These are phyloP conservation scores for Hysterangium stoloniferum DNA, from an alignment of 768 basidiomycete species.

Conservation along the genomic window DNA sequence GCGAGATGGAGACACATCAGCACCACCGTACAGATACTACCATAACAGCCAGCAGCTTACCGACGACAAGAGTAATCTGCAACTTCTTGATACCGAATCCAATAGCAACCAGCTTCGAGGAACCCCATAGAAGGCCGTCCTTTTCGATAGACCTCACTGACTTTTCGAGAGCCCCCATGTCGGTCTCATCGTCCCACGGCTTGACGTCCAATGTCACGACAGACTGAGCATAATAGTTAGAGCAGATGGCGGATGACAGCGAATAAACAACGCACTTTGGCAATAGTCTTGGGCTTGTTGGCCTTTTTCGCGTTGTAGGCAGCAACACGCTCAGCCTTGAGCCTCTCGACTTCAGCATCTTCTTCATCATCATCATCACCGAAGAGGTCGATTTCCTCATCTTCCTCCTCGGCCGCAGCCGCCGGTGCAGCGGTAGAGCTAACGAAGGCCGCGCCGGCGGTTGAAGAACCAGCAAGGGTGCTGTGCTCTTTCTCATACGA, in stretches of 20 bases:
- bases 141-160: slow-evolving; percentile 78
- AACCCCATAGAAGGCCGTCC: slow-evolving; percentile 95
- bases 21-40: background rate
- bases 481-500: slow-evolving; percentile 76
- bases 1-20: slow-evolving; percentile 7
- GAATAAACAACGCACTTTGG: slow-evolving; percentile 53
- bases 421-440: slow-evolving; percentile 40
- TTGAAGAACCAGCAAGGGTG: slow-evolving; percentile 79
- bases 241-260: slow-evolving; percentile 7
- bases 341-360: slow-evolving; percentile 74
- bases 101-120: slow-evolving; percentile 84
- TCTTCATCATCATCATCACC: slow-evolving; percentile 83
- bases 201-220: slow-evolving; percentile 98
- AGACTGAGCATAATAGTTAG: slow-evolving; percentile 48
- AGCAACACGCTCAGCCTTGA: slow-evolving; percentile 90
- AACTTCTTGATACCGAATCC: slow-evolving; percentile 95
- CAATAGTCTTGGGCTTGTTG: slow-evolving; percentile 75
- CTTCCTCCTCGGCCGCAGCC: slow-evolving; percentile 36
- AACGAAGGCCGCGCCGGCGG: slow-evolving; percentile 67
- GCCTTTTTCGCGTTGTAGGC: slow-evolving; percentile 94
- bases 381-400: slow-evolving; percentile 61
- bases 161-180: slow-evolving; percentile 82
- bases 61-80: slow-evolving; percentile 54
- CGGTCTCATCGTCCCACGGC: slow-evolving; percentile 99
- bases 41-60: slow-evolving; percentile 36